Base-by-base conservation (phyloP, 768 basidiomycete species). In the Mycena metata region DNA sequence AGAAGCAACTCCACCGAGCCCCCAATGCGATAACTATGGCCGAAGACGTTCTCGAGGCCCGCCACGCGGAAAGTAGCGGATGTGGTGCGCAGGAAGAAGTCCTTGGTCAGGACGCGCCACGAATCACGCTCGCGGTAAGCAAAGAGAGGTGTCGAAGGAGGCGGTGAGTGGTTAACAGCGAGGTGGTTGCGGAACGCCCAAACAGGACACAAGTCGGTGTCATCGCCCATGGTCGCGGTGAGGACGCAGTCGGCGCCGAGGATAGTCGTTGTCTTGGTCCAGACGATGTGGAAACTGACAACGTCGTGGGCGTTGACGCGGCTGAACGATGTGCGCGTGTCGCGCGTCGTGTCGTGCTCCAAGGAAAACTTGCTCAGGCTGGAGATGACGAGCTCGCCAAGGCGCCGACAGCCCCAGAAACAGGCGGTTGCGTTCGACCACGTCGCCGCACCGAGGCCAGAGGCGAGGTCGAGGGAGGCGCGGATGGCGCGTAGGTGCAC, bases 21-120 rank as follows among this genome's bases (percentile, higher is more conserved):
- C 2, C 64, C 64, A 30, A 65, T 65, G 17, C 64, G 64, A n/a
- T 47, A 65, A 24, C 64, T 65, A 46, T 65, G 64, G 6, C 64
- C 64, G 21, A 56, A 46, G 33, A 57, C 55, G 4, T 8, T 24
- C 19, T 60, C 58, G 17, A 60, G 58, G 1, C 11, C 13, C 9
- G 42, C 51, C 6, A 8, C 36, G 13, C 33, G 13, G 26, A 41
- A 65, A 10, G 57, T 26, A 30, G 43, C n/a, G 19, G 41, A 23
- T 2, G 45, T 33, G 43, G 43, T 30, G 30, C 58, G 58, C 17
- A 65, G 42, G 55, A 65, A 65, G 9, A 8, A 3, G 16, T 49
- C 46, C 23, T 65, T 65, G 5, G 43, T 46, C 1, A 65, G 30
- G 43, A 19, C 6, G 15, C 12, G 54, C 64, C 47, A 16, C 30